Evolutionary conservation across 768 basidiomycete genomes (phyloP).

Genomic region (Krasilnikovozyma curviuscula): DNA sequence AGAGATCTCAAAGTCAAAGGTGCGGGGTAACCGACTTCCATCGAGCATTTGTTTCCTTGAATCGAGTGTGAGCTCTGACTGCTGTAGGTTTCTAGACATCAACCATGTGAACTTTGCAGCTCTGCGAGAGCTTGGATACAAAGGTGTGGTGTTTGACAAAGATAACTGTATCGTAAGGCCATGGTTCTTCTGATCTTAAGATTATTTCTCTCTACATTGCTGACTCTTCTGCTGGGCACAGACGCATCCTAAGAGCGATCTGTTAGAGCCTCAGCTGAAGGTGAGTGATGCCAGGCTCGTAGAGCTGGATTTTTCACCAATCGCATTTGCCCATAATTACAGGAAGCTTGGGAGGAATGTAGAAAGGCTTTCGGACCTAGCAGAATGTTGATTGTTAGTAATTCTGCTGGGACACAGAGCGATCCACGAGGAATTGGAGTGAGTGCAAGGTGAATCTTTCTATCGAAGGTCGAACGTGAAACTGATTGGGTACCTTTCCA

Average conservation of each 20-base stretch:
- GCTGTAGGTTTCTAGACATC: constrained; percentile 19
- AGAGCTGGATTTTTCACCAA: not conserved
- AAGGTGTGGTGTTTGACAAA: constrained; percentile 88
- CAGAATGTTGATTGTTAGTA: constrained; percentile 78
- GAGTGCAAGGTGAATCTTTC: constrained; percentile 4
- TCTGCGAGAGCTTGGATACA: constrained; percentile 54
- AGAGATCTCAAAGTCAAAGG: too few species aligned
- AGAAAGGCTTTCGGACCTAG: constrained; percentile 50
- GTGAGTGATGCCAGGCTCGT: too few species aligned
- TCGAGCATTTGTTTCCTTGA: too few species aligned
- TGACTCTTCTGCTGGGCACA: too few species aligned
- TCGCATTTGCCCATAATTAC: not conserved
- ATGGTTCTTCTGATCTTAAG: constrained; percentile 1
- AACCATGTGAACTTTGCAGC: constrained; percentile 21
- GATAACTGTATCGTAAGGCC: constrained; percentile 75
- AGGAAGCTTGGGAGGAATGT: constrained; percentile 62
- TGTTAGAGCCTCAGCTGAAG: constrained; percentile 52
- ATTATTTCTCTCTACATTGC: not conserved
- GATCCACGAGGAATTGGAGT: constrained; percentile 66
- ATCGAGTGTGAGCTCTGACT: too few species aligned
- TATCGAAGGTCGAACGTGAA: too few species aligned
- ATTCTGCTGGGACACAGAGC: constrained; percentile 62
- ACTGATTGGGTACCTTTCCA: too few species aligned
- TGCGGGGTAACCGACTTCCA: too few species aligned
- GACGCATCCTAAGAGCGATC: constrained; percentile 65